Evolutionary conservation across 768 basidiomycete species (phyloP), one percentile per base, ranked within the genome.

Genomic region (Coprinopsis strossmayeri): DNA sequence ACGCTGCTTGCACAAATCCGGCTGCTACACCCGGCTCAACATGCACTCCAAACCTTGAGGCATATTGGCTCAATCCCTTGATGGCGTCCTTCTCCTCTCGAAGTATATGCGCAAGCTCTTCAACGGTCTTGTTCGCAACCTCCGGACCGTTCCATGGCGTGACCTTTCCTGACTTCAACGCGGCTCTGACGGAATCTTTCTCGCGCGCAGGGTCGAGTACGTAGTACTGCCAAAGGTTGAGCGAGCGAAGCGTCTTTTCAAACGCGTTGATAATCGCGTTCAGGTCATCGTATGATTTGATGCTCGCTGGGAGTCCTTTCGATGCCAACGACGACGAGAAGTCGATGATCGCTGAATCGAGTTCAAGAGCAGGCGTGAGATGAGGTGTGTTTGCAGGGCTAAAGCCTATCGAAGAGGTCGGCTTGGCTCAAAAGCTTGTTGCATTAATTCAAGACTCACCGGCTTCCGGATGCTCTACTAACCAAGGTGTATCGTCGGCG

Each of bases 201-300:
- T 94, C 89, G 21, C 72, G 65, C 32, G 70, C 68, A 10, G 81
- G 73, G 59, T 97, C 84, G 43, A 98, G 72, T 17, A 94, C 87
- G 62, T 98, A 99, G 70, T 84, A 99, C 59, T 98, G 87, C 91
- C 91, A 99, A 18, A 98, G 65, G 21, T 89, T 74, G 44, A 86
- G 79, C 2, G 67, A 70, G 50, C 84, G 78, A 53, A 92, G 57
- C 23, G 76, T 71, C 9, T 73, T 64, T 34, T 75, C 61, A 53
- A 98, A 81, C 20, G 83, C 84, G 17, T 61, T 57, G 38, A 87
- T 71, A 51, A 99, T 72, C 2, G 61, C 59, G 46, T 83, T 73
- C 48, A 99, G 64, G 60, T 99, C 95, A 34, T 68, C 56, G 42
- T 79, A 67, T 0, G 82, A 85, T 5, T 67, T 71, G 54, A 99